Percentiles rank a stretch among this genome's conserved stretches.
phyloP scores from a whole-genome alignment of 1,139 yeast species.

The Zygoascus meyerae region DNA sequence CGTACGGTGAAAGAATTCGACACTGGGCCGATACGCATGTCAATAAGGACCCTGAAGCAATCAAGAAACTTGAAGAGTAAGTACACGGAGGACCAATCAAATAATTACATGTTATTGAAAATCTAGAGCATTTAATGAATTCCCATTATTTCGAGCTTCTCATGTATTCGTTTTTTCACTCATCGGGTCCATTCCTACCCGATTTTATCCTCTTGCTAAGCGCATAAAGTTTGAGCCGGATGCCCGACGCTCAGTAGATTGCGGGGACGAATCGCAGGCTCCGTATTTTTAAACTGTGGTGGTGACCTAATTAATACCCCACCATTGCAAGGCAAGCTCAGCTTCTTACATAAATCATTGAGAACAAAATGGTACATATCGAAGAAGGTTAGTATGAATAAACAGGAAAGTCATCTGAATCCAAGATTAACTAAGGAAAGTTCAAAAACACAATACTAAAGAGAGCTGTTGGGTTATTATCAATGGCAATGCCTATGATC shows the following conservation, averaged over 20 bases:
- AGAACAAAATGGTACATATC: conserved; percentile 15
- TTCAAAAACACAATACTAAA: conserved; percentile 55
- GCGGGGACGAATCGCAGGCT: too few relatives aligned
- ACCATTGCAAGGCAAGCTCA: too few relatives aligned
- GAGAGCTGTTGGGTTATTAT: conserved; percentile 85
- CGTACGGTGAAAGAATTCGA: conserved; percentile 52
- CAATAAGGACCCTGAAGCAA: not conserved
- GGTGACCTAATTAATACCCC: not conserved
- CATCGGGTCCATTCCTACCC: too few relatives aligned
- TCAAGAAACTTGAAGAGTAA: too few relatives aligned
- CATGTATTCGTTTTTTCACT: too few relatives aligned
- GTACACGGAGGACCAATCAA: not conserved
- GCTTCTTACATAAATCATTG: not conserved
- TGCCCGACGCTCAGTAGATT: not conserved
- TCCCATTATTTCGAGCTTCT: too few relatives aligned
- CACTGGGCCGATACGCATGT: conserved; percentile 44
- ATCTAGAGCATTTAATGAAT: not conserved
- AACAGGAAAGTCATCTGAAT: not conserved
- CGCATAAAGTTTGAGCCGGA: not conserved
- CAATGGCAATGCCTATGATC: conserved; percentile 76
- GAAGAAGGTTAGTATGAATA: conserved; percentile 16
- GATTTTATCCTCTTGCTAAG: too few relatives aligned
- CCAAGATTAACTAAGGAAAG: conserved; percentile 34
- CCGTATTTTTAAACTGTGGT: too few relatives aligned
- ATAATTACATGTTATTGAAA: not conserved